These are phyloP conservation scores for Kluyveromyces lactis DNA, from an alignment of 805 yeast genomes.

Conservation along the genomic window DNA sequence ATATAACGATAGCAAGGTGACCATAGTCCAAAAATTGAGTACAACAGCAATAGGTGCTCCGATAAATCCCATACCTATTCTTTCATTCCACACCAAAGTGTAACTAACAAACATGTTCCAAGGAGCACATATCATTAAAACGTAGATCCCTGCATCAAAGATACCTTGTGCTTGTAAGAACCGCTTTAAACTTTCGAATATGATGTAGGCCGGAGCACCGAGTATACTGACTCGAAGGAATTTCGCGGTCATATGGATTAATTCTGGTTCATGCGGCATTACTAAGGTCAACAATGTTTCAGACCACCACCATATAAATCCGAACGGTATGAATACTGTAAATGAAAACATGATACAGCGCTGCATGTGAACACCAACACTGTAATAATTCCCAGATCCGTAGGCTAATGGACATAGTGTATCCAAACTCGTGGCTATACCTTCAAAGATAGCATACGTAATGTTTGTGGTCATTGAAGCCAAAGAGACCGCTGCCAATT, in stretches of 20 bases:
- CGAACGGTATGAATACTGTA: slow-evolving; percentile 42
- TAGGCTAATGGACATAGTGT: slow-evolving; percentile 80
- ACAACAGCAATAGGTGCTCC: slow-evolving; percentile 80
- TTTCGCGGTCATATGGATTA: slow-evolving; percentile 47
- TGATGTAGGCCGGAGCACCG: slow-evolving; percentile 72
- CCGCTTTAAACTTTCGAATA: slow-evolving; percentile 77
- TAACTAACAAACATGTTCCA: slow-evolving; percentile 59
- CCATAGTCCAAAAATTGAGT: slow-evolving; percentile 66
- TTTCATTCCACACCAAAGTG: slow-evolving; percentile 61
- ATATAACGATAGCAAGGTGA: slow-evolving; percentile 45
- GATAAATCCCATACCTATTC: slow-evolving; percentile 61
- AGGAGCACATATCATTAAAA: slow-evolving; percentile 59
- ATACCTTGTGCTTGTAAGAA: slow-evolving; percentile 81
- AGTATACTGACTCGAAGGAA: slow-evolving; percentile 50
- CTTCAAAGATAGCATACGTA: slow-evolving; percentile 73
- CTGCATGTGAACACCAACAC: slow-evolving; percentile 70
- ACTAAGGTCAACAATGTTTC: slow-evolving; percentile 32
- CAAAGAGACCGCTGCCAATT: slow-evolving; percentile 75
- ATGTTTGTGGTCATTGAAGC: slow-evolving; percentile 80
- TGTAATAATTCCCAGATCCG: slow-evolving; percentile 61
- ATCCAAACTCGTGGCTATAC: slow-evolving; percentile 74
- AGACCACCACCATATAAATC: slow-evolving; percentile 57
- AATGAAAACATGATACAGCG: slow-evolving; percentile 61
- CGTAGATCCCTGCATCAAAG: slow-evolving; percentile 76
- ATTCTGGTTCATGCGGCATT: slow-evolving; percentile 44